Conservation (phyloP, 1,284 basidiomycete species). For the Malassezia sp. region DNA sequence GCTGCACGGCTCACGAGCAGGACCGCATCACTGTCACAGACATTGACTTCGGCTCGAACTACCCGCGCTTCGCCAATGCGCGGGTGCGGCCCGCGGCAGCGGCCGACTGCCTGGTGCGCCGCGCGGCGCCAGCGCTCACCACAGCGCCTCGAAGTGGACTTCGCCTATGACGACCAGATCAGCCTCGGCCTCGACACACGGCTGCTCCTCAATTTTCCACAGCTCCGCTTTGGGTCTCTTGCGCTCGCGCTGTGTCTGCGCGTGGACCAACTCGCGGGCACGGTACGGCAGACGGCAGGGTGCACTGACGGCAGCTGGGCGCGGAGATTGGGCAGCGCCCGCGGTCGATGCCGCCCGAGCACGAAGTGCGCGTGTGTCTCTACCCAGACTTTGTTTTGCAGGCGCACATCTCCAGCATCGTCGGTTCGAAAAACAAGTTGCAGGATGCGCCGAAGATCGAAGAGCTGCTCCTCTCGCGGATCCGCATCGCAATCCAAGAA, state of each 20-base stretch:
- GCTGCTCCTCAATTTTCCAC: slow-evolving; percentile 54
- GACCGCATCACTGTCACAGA: slow-evolving; percentile 53
- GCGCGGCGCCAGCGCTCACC: too few species aligned
- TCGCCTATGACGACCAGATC: slow-evolving; percentile 53
- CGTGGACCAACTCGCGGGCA: slow-evolving; percentile 52
- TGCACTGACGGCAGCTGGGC: too few species aligned
- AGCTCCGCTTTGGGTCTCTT: slow-evolving; percentile 53
- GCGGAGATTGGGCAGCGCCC: slow-evolving; percentile 3
- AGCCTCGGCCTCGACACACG: slow-evolving; percentile 52
- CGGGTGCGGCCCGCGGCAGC: slow-evolving; percentile 53
- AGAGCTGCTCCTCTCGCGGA: slow-evolving; percentile 51
- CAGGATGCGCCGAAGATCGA: slow-evolving; percentile 56
- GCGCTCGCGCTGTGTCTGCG: slow-evolving; percentile 53
- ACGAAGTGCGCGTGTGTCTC: slow-evolving; percentile 51
- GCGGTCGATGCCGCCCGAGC: slow-evolving; percentile 13
- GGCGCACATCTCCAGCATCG: slow-evolving; percentile 51
- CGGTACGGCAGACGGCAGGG: too few species aligned
- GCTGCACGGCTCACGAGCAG: slow-evolving; percentile 37
- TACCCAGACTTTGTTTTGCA: slow-evolving; percentile 54
- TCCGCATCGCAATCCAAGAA: slow-evolving; percentile 51
- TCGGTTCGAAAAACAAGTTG: slow-evolving; percentile 53
- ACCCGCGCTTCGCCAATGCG: slow-evolving; percentile 51
- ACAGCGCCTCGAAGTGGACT: slow-evolving; percentile 53
- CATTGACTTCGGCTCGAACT: slow-evolving; percentile 51
- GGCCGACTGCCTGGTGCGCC: slow-evolving; percentile 50